phyloP scores from a whole-genome alignment of 1,139 yeast genomes.

The Candida gigantensis region DNA sequence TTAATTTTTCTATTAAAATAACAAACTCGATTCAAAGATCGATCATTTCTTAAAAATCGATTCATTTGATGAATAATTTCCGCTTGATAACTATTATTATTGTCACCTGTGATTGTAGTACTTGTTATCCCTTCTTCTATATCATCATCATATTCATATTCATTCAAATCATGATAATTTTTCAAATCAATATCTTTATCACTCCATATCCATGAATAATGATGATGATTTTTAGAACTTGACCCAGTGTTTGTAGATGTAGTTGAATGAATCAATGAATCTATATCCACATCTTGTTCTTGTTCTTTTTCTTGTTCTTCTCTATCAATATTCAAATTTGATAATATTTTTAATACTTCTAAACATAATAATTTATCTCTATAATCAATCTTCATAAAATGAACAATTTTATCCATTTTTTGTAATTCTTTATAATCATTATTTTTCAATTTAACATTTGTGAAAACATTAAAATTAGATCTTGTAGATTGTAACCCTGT shows the following conservation, averaged over 20 bases:
- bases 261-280: constrained; percentile 5
- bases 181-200: constrained; percentile 35
- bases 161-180: constrained; percentile 26
- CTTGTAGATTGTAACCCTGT: constrained; percentile 32
- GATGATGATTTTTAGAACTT: constrained; percentile 8
- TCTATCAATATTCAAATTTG: constrained; percentile 18
- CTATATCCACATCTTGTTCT: neutral
- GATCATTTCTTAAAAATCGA: constrained; percentile 4
- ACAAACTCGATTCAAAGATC: constrained; percentile 10
- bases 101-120: too few relatives aligned
- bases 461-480: constrained; percentile 27
- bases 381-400: constrained; percentile 28
- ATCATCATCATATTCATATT: constrained; percentile 16
- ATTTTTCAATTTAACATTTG: neutral
- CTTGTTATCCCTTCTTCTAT: constrained; percentile 8
- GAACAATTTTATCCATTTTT: constrained; percentile 26
- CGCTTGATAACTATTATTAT: constrained; percentile 7
- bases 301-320: constrained; percentile 3
- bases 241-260: constrained; percentile 4
- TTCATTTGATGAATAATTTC: constrained; percentile 12
- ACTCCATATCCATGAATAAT: constrained; percentile 40
- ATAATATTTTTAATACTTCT: constrained; percentile 26
- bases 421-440: neutral
- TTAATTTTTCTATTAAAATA: constrained; percentile 12
- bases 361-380: constrained; percentile 30